These are phyloP conservation scores for Entomortierella chlamydospora DNA, from an alignment of 192 early-diverging fungal species.

Conservation along the genomic window DNA sequence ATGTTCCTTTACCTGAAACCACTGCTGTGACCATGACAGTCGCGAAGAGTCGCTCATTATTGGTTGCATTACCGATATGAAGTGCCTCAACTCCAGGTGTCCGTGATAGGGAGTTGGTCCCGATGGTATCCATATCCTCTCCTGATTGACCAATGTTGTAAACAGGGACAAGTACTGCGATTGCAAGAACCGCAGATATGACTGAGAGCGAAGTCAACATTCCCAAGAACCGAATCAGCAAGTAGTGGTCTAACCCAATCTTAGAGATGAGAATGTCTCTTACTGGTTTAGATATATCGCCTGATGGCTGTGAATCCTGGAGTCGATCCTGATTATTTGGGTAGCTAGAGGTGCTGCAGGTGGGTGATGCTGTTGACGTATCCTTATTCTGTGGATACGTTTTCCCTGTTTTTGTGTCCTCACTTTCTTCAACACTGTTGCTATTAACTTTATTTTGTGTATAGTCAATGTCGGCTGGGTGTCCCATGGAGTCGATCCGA, in stretches of 20 bases:
- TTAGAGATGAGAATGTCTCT: conserved; percentile 15
- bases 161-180: conserved; percentile 1
- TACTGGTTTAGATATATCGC: not conserved
- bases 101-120: not conserved
- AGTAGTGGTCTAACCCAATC: conserved; percentile 28
- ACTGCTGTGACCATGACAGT: conserved; percentile 4
- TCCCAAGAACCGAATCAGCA: conserved; percentile 28
- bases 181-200: not conserved
- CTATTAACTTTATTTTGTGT: too few species aligned
- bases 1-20: not conserved
- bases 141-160: conserved; percentile 17
- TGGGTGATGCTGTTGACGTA: too few species aligned
- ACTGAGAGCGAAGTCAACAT: conserved; percentile 21
- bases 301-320: too few species aligned
- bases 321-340: too few species aligned
- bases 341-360: too few species aligned
- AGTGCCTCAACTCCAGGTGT: conserved; percentile 8
- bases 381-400: too few species aligned
- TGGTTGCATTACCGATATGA: conserved; percentile 27
- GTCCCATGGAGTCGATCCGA: too few species aligned
- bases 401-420: too few species aligned
- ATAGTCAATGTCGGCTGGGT: too few species aligned
- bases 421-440: too few species aligned
- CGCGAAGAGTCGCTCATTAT: conserved; percentile 19
- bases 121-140: not conserved